phyloP scores from a whole-genome alignment of 768 basidiomycete species.

The Punctularia strigosozonata region DNA sequence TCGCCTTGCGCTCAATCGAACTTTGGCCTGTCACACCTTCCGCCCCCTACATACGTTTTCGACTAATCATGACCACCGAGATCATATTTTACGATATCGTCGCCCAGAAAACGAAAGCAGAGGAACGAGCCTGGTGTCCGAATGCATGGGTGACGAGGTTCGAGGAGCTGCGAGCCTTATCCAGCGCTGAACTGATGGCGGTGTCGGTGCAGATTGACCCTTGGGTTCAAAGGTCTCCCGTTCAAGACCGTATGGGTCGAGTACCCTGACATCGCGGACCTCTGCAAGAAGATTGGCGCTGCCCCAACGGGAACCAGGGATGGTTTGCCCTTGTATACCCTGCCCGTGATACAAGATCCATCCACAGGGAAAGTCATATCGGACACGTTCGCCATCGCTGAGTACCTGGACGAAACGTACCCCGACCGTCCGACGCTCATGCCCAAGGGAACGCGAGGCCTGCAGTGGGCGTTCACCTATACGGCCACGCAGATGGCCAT shows the following conservation, averaged over 20 bases:
- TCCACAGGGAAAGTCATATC: conserved; percentile 21
- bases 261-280: conserved; percentile 32
- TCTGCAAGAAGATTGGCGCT: conserved; percentile 24
- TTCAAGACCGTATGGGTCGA: conserved; percentile 42
- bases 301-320: conserved; percentile 22
- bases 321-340: conserved; percentile 25
- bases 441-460: conserved; percentile 20
- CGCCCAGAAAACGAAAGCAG: neutral
- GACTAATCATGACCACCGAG: neutral
- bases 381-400: conserved; percentile 33
- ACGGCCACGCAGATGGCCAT: conserved; percentile 9
- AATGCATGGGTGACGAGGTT: neutral
- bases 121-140: neutral
- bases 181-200: neutral
- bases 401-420: conserved; percentile 35
- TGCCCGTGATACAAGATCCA: conserved; percentile 36
- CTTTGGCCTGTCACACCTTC: too few species aligned
- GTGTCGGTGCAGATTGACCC: neutral
- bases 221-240: conserved; percentile 28
- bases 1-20: too few species aligned
- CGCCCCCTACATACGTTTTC: too few species aligned
- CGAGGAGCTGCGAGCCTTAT: neutral
- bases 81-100: neutral
- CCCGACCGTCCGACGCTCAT: conserved; percentile 28
- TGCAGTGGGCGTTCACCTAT: conserved; percentile 24